A percentile compares a stretch with the other conserved stretches of the same genome.
Evolutionary conservation across 1,284 basidiomycete species (phyloP).

Genomic region (Leccinum subrobustum): DNA sequence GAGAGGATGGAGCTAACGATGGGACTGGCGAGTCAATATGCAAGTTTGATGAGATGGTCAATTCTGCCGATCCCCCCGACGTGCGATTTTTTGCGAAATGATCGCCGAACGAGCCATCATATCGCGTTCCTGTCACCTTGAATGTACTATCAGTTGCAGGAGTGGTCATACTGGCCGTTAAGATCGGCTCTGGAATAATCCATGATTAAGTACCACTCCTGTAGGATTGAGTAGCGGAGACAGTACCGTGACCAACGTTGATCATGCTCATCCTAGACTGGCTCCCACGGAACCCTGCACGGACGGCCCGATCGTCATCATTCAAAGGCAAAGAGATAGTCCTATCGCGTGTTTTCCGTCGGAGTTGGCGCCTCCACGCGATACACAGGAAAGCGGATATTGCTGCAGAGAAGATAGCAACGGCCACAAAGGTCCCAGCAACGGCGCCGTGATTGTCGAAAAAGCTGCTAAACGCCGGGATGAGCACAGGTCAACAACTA

Average conservation of each 20-base stretch:
- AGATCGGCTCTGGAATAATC: not conserved
- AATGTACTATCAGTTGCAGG: not conserved
- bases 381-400: constrained; percentile 37
- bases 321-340: constrained; percentile 38
- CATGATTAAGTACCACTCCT: not conserved
- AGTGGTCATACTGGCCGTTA: not conserved
- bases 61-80: constrained; percentile 11
- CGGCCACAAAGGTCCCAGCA: constrained; percentile 54
- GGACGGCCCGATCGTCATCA: constrained; percentile 29
- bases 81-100: not conserved
- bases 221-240: not conserved
- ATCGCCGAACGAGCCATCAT: constrained; percentile 1
- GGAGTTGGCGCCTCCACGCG: constrained; percentile 42
- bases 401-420: constrained; percentile 44
- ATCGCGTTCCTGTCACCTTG: not conserved
- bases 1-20: constrained; percentile 14
- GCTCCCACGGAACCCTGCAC: constrained; percentile 21
- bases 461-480: constrained; percentile 40
- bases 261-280: constrained; percentile 16
- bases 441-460: constrained; percentile 55
- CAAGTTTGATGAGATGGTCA: constrained; percentile 20
- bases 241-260: not conserved
- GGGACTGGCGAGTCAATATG: constrained; percentile 3
- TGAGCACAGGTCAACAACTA: not conserved
- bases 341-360: constrained; percentile 29